phyloP scores from a whole-genome alignment of 306 rosid genomes.

The Malus orientalis region DNA sequence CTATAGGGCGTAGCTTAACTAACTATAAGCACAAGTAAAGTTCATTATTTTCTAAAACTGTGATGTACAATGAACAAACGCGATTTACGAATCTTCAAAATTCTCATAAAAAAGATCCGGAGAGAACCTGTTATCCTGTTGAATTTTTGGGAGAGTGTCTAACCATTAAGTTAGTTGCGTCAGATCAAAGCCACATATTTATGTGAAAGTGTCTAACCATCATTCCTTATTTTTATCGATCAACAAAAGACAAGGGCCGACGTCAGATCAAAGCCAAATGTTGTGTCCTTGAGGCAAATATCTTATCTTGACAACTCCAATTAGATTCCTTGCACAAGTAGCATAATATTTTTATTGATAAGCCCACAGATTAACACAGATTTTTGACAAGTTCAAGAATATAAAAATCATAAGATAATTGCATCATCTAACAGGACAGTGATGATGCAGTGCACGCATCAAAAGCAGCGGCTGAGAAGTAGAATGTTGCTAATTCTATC shows the following conservation, averaged over 20 bases:
- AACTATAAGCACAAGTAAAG: too few species aligned
- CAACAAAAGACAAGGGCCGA: neutral
- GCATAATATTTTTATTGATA: conserved; percentile 5
- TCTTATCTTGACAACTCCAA: conserved; percentile 36
- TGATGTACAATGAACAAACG: too few species aligned
- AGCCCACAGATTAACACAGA: conserved; percentile 19
- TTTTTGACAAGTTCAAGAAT: neutral
- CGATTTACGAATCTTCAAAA: too few species aligned
- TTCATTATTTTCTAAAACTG: too few species aligned
- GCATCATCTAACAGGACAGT: neutral
- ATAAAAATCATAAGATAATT: neutral
- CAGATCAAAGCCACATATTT: too few species aligned
- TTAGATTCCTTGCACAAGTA: conserved; percentile 12
- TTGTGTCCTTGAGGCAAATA: neutral
- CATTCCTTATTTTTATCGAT: too few species aligned
- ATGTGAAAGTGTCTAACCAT: too few species aligned
- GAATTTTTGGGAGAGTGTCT: too few species aligned
- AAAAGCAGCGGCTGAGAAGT: neutral
- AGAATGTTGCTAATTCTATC: neutral
- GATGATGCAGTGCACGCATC: neutral
- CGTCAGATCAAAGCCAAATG: conserved; percentile 1
- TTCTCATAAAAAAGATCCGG: rapidly evolving
- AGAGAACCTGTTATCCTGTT: too few species aligned
- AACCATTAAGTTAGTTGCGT: too few species aligned
- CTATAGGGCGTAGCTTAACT: too few species aligned